Base-by-base conservation (phyloP, 2,329 filamentous ascomycete genomes). In the Fusarium tanahbumbuense region DNA sequence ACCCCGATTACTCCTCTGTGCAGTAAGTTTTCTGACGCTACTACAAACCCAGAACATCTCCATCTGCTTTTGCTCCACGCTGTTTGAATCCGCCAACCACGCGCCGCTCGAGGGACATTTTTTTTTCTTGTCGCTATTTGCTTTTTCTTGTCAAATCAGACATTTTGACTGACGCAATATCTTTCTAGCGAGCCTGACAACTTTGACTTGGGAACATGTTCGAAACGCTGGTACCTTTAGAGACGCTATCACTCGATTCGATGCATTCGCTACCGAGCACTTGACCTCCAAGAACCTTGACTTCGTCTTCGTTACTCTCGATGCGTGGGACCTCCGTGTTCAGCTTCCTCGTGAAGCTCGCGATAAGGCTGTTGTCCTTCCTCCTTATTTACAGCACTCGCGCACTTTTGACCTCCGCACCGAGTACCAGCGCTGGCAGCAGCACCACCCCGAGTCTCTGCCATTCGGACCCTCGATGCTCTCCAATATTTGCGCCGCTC, bases 381-480 rank as follows among this genome's bases (percentile, higher is more conserved):
- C 96, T 23, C 92, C 95, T 12, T 99, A 99, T 81, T 88, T 99
- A 64, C 96, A 99, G 84, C 96, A 99, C 85, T 98, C 96, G 41
- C 91, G 96, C 66, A 97, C 95, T 61, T 99, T 98, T 79, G 96
- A 98, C 79, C 88, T 99, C 61, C 92, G 96, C 70, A 97, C 94
- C 76, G 96, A 99, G 83, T 99, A 99, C 80, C 94, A 98, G 84
- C 89, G 94, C 79, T 99, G 96, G 94, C 96, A 98, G 83, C 93
- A 97, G 77, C 95, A 98, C 81, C 96, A 99, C 78, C 96, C 96
- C 41, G 96, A 99, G 84, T 98, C 95, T 60, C 88, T 99, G 57
- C 95, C 96, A 5, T 99, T 98, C 78, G 96, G 95, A 20, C 95
- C 96, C 52, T 97, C 93, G 63, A 97, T 96, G 80, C 87, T 99